Evolutionary conservation across 805 yeast species (phyloP), one percentile per base, ranked within the genome.

Genomic region (Torulaspora quercuum): DNA sequence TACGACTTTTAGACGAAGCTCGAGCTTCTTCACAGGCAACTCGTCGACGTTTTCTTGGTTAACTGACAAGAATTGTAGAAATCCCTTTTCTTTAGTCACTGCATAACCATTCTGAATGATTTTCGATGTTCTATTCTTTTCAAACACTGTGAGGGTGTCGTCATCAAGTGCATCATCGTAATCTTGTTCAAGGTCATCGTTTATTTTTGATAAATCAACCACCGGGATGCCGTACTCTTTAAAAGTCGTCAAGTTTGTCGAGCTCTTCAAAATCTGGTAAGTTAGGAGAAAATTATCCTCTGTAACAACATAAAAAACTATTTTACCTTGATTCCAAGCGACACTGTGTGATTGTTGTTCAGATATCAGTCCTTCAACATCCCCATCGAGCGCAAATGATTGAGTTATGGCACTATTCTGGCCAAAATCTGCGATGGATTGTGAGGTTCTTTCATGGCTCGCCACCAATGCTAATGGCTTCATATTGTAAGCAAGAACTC

Each of bases 41-140:
- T 60, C 66, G 15, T 49, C 57, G 3, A 43, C 27, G n/a, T 45
- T 41, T 9, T 54, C 55, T 10, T 41, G 42, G 13, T 46, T 39
- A 13, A 41, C 31, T 12, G 43, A 37, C 17, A 56, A 30, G 31
- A 53, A 43, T 25, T 55, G 56, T 12, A 61, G 40, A 25, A 58
- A 49, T 4, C 60, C 52, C 22, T 48, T 52, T 20, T 59, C 64
- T 27, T 53, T 59, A 10, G 53, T 49, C 6, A 51, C 49, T 6
- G 52, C 45, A 25, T 50, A 58, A 2, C 66, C 66, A 46, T 60
- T 59, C 37, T 61, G 66, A 20, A 61, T 59, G 7, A 61, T 43
- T 35, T 40, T 56, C 3, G 55, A 52, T 23, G 51, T 41, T 15
- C 53, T 59, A 10, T 44, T 48, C 15, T 47, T 49, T 11, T 58